Base-by-base conservation (phyloP, 164 flowering plant species). In the Echeveria elegans region DNA sequence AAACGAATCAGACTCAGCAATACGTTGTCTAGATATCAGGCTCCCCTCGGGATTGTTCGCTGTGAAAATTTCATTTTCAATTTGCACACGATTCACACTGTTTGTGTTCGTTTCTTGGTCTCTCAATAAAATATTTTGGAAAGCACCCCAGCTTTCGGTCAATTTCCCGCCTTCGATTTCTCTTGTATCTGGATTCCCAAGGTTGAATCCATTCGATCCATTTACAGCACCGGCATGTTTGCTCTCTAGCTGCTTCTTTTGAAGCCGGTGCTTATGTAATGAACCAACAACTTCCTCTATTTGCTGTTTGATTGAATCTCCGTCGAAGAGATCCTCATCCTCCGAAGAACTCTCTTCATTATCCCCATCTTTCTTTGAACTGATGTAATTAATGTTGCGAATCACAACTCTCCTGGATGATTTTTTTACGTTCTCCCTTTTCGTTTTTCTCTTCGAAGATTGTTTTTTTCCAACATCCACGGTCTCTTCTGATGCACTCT, bases 351-450 rank as follows among this genome's bases (percentile, higher is more conserved):
- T 74, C 38, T 77, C 85, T 19, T 81, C 85, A 53, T 72, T 78
- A 59, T 75, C 83, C 69, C 78, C 89, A 68, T 82, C 80, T 37
- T 77, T 81, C 68, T 75, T 81, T 0, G 97, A 83, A 68, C 88
- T 76, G 5, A 89, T 85, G 79, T 92, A 92, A 66, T 89, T 92
- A 24, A 92, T 87, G 68, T 92, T 92, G 53, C 91, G 95, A 53
- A 92, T 89, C 56, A 92, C 89, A 50, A 92, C 96, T 74, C 75
- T 88, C 73, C 84, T 84, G 58, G 92, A 88, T 24, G 88, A 78
- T 66, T 78, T 83, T 73, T 82, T 89, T 67, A 82, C 85, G 67
- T 81, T 76, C 70, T 76, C 82, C 63, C 45, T 77, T 31, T 21
- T 76, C 66, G 29, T 31, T 58, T 73, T 53, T 67, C 79, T 82